Evolutionary conservation across 2,329 filamentous ascomycete species (phyloP), one percentile per base, ranked within the genome.

Genomic region (Exophiala bonariae): DNA sequence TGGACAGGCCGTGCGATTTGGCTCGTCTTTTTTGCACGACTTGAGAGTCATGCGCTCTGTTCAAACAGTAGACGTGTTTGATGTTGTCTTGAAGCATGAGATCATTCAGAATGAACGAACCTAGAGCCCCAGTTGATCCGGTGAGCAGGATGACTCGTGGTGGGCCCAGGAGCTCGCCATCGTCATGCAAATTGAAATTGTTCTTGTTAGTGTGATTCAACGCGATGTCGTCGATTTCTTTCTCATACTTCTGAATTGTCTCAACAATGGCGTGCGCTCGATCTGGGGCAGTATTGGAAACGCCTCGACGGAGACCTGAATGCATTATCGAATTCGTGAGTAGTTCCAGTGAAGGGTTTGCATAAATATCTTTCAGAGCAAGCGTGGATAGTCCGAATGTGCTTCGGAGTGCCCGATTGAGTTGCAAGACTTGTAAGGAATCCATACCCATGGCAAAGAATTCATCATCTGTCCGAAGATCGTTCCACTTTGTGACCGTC

Each of bases 11-110:
- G 4, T 17, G 13, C 68, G 56, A 1, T 59, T 9, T 39, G 22
- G 10, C 72, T 36, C 0, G 71, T 60, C 16, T 67, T 33, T 3
- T 57, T 41, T 77, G 74, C 9, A 67, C 66, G 3, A 56, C 58
- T 18, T 65, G 66, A 1, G 70, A 46, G 31, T 54, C 41, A 4
- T 18, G 18, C 3, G 35, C 38, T 9, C 66, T 59, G 39, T 66
- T 63, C 7, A 66, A 47, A 46, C 64, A 67, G 39, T 58, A 52
- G 14, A 67, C 42, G 14, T 58, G 47, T 1, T 34, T 14, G 22
- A 63, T 53, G 2, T 31, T 4, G 8, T 47, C 14, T 23, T 49
- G 42, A 3, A 31, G 35, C 4, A 64, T 43, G 2, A 67, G 52
- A 1, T 18, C 18, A 18, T 60, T 37, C 2, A 67, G 56, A 2